A percentile compares a stretch with the other conserved stretches of the same genome.
Evolutionary conservation across 2,329 filamentous ascomycete genomes (phyloP).

Genomic region (Escovopsis sp.): DNA sequence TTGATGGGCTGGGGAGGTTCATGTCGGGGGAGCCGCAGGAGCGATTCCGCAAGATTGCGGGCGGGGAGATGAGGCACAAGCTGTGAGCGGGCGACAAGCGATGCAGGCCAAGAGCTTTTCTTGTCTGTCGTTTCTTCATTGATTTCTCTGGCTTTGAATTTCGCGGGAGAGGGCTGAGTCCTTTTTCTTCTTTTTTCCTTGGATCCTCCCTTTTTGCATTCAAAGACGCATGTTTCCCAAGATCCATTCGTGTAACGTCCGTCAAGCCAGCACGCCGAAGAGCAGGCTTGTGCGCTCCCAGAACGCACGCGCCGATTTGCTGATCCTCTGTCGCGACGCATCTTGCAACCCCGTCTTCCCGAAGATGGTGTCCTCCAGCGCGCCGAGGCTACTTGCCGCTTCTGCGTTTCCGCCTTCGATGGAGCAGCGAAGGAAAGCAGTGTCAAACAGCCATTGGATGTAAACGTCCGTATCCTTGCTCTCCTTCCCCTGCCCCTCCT

Average conservation of each 20-base stretch:
- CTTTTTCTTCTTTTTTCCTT: no score
- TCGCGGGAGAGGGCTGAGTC: no score
- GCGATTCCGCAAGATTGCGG: constrained; percentile 75
- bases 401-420: constrained; percentile 18
- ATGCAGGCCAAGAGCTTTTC: no score
- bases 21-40: constrained; percentile 66
- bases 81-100: constrained; percentile 34
- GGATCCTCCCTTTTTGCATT: no score
- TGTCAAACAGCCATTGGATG: constrained; percentile 47
- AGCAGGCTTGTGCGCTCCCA: constrained; percentile 71
- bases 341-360: constrained; percentile 33
- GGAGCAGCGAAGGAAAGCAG: constrained; percentile 32
- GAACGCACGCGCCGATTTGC: constrained; percentile 55
- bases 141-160: no score
- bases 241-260: neutral
- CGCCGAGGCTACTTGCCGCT: constrained; percentile 19
- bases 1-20: constrained; percentile 72
- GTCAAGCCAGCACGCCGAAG: constrained; percentile 55
- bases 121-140: no score
- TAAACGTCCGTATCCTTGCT: constrained; percentile 27
- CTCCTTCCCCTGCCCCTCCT: neutral
- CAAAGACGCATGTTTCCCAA: neutral
- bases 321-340: constrained; percentile 35
- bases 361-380: constrained; percentile 30
- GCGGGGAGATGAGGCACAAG: constrained; percentile 88